phyloP scores from a whole-genome alignment of 192 early-diverging fungal species.

The Umbelopsis vinacea region DNA sequence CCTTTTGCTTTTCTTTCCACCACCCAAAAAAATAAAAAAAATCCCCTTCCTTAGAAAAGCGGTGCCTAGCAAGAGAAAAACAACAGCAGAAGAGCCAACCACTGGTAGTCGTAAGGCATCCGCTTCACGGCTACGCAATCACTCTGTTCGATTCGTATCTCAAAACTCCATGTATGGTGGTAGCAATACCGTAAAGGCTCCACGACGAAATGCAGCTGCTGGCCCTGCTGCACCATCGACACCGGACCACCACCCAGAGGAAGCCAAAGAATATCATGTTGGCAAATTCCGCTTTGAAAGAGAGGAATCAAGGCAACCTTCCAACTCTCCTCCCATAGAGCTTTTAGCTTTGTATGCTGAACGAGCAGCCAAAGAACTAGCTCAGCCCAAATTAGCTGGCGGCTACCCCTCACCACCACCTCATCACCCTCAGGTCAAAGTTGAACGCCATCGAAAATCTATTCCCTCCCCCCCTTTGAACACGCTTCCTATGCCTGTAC shows the following conservation, averaged over 20 bases:
- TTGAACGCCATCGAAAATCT: background rate
- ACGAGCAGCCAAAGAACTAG: background rate
- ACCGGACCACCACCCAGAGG: background rate
- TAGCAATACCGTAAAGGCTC: background rate
- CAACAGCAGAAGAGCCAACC: background rate
- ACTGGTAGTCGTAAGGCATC: background rate
- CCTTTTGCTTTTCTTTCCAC: background rate
- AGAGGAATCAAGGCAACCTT: constrained; percentile 15
- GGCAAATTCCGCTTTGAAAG: constrained; percentile 16
- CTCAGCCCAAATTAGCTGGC: background rate
- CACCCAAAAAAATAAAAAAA: background rate
- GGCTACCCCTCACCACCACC: constrained; percentile 10
- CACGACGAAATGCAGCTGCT: constrained; percentile 2
- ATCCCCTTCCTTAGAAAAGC: background rate
- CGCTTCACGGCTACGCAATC: constrained; percentile 5
- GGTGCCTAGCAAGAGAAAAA: constrained; percentile 6
- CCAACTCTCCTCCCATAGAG: constrained; percentile 11
- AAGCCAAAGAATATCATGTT: constrained; percentile 8
- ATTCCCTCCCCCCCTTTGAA: background rate
- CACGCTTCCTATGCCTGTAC: constrained; percentile 3
- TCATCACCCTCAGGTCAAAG: constrained; percentile 5
- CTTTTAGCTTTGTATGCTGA: constrained; percentile 1
- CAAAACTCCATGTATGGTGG: constrained; percentile 5
- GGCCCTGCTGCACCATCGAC: background rate
- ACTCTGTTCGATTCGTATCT: constrained; percentile 15